Evolutionary conservation across 768 basidiomycete species (phyloP).

Genomic region (Mycena haematopus): DNA sequence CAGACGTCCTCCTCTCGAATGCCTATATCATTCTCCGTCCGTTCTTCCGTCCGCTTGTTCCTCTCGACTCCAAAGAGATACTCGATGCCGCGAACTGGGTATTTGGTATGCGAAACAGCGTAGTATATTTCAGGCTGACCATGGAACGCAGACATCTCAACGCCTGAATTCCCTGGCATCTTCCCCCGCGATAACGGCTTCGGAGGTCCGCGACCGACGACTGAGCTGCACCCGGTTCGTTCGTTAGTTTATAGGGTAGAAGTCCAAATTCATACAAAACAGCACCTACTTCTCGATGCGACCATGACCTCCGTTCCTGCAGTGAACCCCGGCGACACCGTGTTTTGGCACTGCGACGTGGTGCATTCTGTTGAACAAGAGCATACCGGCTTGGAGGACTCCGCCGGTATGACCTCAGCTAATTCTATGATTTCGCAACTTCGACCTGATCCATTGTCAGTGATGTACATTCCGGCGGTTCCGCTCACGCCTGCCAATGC

Average conservation of each 20-base stretch:
- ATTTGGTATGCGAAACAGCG: slow-evolving; percentile 38
- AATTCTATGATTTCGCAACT: not conserved
- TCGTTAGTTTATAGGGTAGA: slow-evolving; percentile 36
- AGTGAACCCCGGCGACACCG: slow-evolving; percentile 71
- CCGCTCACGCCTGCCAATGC: slow-evolving; percentile 68
- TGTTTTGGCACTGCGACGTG: slow-evolving; percentile 66
- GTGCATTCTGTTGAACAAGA: slow-evolving; percentile 41
- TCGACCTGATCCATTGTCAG: slow-evolving; percentile 38
- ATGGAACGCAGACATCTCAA: slow-evolving; percentile 42
- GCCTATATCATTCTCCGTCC: slow-evolving; percentile 69
- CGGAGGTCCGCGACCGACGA: slow-evolving; percentile 47
- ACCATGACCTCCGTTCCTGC: slow-evolving; percentile 69
- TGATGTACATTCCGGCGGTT: slow-evolving; percentile 82
- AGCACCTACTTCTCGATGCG: slow-evolving; percentile 55
- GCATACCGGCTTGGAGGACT: slow-evolving; percentile 53
- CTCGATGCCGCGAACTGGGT: slow-evolving; percentile 50
- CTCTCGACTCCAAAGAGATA: slow-evolving; percentile 40
- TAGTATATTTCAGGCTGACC: not conserved
- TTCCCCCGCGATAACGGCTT: slow-evolving; percentile 32
- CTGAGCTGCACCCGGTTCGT: slow-evolving; percentile 40
- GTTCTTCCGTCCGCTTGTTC: slow-evolving; percentile 61
- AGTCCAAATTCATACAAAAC: slow-evolving; percentile 45
- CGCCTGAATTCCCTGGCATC: slow-evolving; percentile 51
- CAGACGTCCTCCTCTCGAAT: slow-evolving; percentile 60
- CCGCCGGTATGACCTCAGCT: slow-evolving; percentile 43